Base-by-base conservation (phyloP, 495 filamentous ascomycete genomes). In the Penicillium verhagenii region DNA sequence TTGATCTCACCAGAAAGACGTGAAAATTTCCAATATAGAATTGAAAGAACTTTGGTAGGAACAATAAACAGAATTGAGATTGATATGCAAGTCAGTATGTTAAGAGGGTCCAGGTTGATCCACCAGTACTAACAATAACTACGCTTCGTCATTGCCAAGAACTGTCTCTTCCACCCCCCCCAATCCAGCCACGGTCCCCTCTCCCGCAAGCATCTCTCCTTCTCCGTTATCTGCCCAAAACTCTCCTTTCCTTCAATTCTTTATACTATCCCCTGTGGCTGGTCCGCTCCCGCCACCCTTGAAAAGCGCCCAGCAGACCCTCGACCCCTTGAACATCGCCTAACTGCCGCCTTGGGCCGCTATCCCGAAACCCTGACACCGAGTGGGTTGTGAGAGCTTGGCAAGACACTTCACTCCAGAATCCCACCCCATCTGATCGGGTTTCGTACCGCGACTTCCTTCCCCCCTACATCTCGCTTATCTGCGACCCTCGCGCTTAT, bases 111-210 rank as follows among this genome's bases (percentile, higher is more conserved):
- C 43, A 46, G 43, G 33, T 42, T 42, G 38, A 42, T 21, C 38
- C 38, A 42, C 26, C 33, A 35, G 28, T 21, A 19, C 28, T 48
- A 50, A 21, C 29, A 35, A 24, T 37, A 18, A 35, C 29, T 21
- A 21, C 39, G 65, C 65, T 63, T 68, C 65, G 62, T 68, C 65
- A 68, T 62, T 63, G 65, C 65, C 65, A 68, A 68, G 65, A 50
- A 64, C 53, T 31, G 38, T 24, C 35, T 52, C 33, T 35, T 35
- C 33, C 33, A n/a, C 33, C 31, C 43, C 63, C 60, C 60, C 63
- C 56, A 57, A 60, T 67, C 61, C 57, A 65, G 66, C 66, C 66
- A 69, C 65, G 58, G 49, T 59, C 50, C 56, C 58, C 64, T 56
- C 63, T 56, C 59, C 43, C 38, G 54, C 54, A 13, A 35, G 0